phyloP scores from a whole-genome alignment of 176 grass and related monocot genomes.

The Poa annua region DNA sequence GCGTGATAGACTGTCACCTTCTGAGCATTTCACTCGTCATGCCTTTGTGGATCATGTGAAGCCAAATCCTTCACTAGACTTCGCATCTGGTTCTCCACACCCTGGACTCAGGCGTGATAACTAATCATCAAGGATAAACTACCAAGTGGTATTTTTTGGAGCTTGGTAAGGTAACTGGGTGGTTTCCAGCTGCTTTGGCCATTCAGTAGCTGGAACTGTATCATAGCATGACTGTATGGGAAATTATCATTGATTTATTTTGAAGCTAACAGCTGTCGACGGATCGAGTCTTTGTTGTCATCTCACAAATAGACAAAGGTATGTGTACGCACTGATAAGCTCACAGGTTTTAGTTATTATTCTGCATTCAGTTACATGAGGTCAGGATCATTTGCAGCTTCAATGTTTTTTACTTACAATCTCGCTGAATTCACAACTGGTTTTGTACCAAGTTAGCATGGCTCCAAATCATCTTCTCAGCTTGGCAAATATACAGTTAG shows the following conservation, averaged over 20 bases:
- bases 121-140: slow-evolving; percentile 43
- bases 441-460: slow-evolving; percentile 4
- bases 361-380: slow-evolving; percentile 17
- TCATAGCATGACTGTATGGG: slow-evolving; percentile 46
- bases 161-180: slow-evolving; percentile 31
- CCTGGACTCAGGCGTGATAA: slow-evolving; percentile 47
- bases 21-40: slow-evolving; percentile 61
- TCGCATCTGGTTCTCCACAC: slow-evolving; percentile 56
- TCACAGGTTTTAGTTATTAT: neutral
- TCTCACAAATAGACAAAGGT: slow-evolving; percentile 47
- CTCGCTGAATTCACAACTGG: slow-evolving; percentile 6
- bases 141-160: slow-evolving; percentile 40
- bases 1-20: slow-evolving; percentile 66
- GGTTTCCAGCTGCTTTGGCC: slow-evolving; percentile 49
- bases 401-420: neutral
- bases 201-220: slow-evolving; percentile 50
- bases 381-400: slow-evolving; percentile 15
- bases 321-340: neutral
- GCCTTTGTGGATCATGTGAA: slow-evolving; percentile 60
- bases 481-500: neutral
- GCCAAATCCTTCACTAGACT: slow-evolving; percentile 69
- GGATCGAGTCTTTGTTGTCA: slow-evolving; percentile 50
- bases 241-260: slow-evolving; percentile 51
- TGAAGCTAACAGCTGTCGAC: slow-evolving; percentile 46
- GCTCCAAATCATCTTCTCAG: neutral